phyloP scores from a whole-genome alignment of 345 rosid genomes.

The Eucalyptus grandis region DNA sequence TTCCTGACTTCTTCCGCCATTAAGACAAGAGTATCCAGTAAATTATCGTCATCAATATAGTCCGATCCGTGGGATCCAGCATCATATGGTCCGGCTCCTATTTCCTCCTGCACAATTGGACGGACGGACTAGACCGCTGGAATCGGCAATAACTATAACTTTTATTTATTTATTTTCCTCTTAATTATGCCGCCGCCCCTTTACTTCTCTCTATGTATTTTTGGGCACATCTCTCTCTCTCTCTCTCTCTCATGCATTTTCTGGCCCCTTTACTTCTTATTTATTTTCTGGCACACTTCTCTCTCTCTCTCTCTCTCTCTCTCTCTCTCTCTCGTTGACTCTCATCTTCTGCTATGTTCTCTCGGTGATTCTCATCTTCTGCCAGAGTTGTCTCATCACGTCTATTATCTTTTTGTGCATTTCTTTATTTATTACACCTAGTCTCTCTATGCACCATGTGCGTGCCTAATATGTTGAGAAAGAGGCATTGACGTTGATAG shows the following conservation, averaged over 20 bases:
- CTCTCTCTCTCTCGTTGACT: not conserved
- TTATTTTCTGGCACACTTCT: too few relatives aligned
- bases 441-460: not conserved
- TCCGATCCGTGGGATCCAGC: too few relatives aligned
- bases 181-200: not conserved
- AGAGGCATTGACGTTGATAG: not conserved
- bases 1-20: too few relatives aligned
- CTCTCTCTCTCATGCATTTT: too few relatives aligned
- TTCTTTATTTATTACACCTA: not conserved
- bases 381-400: not conserved
- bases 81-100: not conserved
- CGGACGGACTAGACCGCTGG: not conserved
- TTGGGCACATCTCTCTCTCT: too few relatives aligned
- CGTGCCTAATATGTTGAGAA: not conserved
- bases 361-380: not conserved
- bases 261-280: too few relatives aligned
- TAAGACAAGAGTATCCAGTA: too few relatives aligned
- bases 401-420: not conserved
- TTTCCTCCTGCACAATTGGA: not conserved
- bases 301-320: too few relatives aligned
- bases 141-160: not conserved
- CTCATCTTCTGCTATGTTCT: not conserved
- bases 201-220: not conserved
- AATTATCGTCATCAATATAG: too few relatives aligned
- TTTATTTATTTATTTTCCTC: too few relatives aligned